Evolutionary conservation across 306 rosid genomes (phyloP).

Genomic region (Cucurbita maxima): DNA sequence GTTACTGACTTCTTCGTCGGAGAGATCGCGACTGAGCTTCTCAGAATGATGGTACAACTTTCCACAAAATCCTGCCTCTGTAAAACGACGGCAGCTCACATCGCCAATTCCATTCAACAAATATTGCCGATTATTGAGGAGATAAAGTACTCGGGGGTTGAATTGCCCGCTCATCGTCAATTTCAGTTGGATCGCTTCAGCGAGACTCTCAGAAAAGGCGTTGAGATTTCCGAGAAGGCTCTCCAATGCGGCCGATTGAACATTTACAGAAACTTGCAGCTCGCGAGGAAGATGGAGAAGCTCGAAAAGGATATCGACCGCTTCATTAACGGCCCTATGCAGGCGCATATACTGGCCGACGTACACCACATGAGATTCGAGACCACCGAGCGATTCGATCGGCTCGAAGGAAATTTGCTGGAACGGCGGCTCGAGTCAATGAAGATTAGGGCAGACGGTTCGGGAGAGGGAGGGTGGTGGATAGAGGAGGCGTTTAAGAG

Average conservation of each 20-base stretch:
- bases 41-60: conserved; percentile 28
- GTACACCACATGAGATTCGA: conserved; percentile 45
- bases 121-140: conserved; percentile 47
- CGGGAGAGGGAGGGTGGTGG: conserved; percentile 24
- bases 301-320: conserved; percentile 42
- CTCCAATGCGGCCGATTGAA: conserved; percentile 48
- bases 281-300: conserved; percentile 59
- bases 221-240: conserved; percentile 45
- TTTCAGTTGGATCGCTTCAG: conserved; percentile 52
- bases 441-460: conserved; percentile 46
- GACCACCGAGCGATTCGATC: conserved; percentile 44
- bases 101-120: conserved; percentile 13
- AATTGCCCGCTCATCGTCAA: conserved; percentile 41
- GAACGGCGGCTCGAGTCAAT: conserved; percentile 46
- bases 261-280: conserved; percentile 54
- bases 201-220: conserved; percentile 37
- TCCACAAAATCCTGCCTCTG: conserved; percentile 41
- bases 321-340: conserved; percentile 46
- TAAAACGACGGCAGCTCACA: conserved; percentile 45
- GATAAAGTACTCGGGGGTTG: conserved; percentile 73
- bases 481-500: conserved; percentile 54
- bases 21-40: conserved; percentile 67
- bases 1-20: conserved; percentile 70
- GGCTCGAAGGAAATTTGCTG: conserved; percentile 27
- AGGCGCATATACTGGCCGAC: conserved; percentile 61